Evolutionary conservation across 495 filamentous ascomycete species (phyloP), one percentile per base, ranked within the genome.

Genomic region (Aspergillus asperescens): DNA sequence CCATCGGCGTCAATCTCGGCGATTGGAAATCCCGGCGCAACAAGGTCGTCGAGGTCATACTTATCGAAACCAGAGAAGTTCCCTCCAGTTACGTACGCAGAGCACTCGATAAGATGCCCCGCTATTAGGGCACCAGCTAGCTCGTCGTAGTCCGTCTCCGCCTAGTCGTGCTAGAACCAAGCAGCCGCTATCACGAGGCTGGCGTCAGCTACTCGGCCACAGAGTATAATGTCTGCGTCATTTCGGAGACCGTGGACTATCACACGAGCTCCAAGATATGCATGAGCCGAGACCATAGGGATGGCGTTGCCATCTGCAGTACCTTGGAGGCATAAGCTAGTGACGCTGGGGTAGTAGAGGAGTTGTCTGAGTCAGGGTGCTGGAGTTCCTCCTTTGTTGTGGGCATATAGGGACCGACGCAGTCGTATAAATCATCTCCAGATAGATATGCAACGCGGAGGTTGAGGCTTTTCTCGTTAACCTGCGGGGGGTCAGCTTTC

Each of bases 141-240:
- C 22, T 62, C 35, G 46, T 77, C 65, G 20, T 72, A 73, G 22
- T 74, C 60, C 1, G 63, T 62, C 12, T 67, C 54, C 1, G 40
- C 37, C 72, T 75, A 77, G 28, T 53, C 49, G 50, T 78, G 64
- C 72, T 72, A 78, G 60, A 62, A 81, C 57, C 58, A 65, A 2
- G 76, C 71, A 0, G 72, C 74, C 0, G 71, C 77, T 49, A 81
- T 74, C 0, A 72, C 67, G 0, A 74, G 76, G 16, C 66, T 63
- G 5, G 77, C 77, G 55, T 80, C 76, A 7, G 75, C 62, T 0
- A 79, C 78, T 7, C 78, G 65, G 12, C 77, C 78, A 56, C 73
- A 77, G 44, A 81, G 68, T 46, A 81, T 69, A 44, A 82, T 80
- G 49, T 81, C 73, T 4, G 75, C 77, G 2, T 77, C 77, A 6